Conservation (phyloP, 129 eudicot species). For the Artemisia annua region DNA sequence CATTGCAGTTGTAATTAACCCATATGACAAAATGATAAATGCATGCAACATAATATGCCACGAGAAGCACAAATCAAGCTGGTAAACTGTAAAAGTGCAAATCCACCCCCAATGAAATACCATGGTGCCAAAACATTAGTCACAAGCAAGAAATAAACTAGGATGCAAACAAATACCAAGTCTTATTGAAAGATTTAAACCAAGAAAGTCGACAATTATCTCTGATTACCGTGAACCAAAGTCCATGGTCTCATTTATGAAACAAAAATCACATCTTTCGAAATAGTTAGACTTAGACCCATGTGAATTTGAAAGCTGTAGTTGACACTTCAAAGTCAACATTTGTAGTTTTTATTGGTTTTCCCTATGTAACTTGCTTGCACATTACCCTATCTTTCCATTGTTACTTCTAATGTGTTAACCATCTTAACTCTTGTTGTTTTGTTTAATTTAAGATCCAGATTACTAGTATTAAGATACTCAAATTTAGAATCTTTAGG, state of each 20-base stretch:
- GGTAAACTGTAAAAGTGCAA: not conserved
- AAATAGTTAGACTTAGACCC: conserved; percentile 20
- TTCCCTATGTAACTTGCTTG: conserved; percentile 33
- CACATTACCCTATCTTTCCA: conserved; percentile 35
- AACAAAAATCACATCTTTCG: conserved; percentile 13
- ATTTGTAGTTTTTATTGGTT: conserved; percentile 6
- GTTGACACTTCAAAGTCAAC: conserved; percentile 31
- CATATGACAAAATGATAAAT: not conserved
- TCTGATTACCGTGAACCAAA: conserved; percentile 12
- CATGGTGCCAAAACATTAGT: not conserved
- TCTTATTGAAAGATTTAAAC: conserved; percentile 1
- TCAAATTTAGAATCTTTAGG: not conserved
- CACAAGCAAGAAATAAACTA: not conserved
- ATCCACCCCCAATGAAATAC: not conserved
- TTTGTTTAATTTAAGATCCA: conserved; percentile 12
- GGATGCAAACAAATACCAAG: conserved; percentile 3
- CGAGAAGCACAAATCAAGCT: conserved; percentile 9
- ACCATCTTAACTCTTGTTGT: conserved; percentile 4
- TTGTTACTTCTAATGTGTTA: conserved; percentile 26
- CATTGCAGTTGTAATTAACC: too few relatives aligned
- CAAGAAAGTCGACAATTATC: conserved; percentile 14
- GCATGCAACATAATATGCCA: not conserved
- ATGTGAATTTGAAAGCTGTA: conserved; percentile 29
- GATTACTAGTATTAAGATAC: not conserved
- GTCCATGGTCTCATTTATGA: not conserved